Evolutionary conservation across 768 basidiomycete genomes (phyloP).

Genomic region (Tephrocybe sp.): DNA sequence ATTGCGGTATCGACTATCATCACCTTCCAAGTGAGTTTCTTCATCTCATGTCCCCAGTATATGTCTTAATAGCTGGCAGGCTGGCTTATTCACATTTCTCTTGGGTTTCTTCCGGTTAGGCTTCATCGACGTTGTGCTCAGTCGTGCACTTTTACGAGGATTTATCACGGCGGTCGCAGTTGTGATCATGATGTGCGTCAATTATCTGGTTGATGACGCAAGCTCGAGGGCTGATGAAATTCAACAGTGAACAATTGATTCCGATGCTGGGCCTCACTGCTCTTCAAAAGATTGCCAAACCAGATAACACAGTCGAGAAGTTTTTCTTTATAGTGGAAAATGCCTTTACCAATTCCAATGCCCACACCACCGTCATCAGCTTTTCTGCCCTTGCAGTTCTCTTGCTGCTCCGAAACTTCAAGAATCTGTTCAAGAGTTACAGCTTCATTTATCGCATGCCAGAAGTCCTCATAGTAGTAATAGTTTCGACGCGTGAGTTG

Average conservation of each 20-base stretch:
- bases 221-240: constrained; percentile 3
- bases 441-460: constrained; percentile 82
- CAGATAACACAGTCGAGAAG: constrained; percentile 76
- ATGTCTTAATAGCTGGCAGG: constrained; percentile 38
- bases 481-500: constrained; percentile 73
- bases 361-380: constrained; percentile 71
- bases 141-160: constrained; percentile 83
- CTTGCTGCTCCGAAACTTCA: constrained; percentile 58
- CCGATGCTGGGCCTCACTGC: constrained; percentile 84
- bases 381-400: constrained; percentile 69
- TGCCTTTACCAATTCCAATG: constrained; percentile 55
- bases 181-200: constrained; percentile 78
- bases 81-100: constrained; percentile 81
- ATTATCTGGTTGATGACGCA: not conserved
- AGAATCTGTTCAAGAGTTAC: constrained; percentile 55
- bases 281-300: constrained; percentile 54
- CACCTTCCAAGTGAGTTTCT: constrained; percentile 67
- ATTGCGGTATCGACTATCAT: constrained; percentile 78
- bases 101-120: constrained; percentile 88
- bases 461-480: constrained; percentile 88
- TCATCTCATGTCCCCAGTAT: too few relatives aligned
- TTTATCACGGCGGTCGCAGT: constrained; percentile 85
- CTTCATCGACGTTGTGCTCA: constrained; percentile 92
- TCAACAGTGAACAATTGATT: constrained; percentile 72
- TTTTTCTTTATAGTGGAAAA: constrained; percentile 70